These are phyloP conservation scores for Colletotrichum costaricense DNA, from an alignment of 2,329 filamentous ascomycete species.

Conservation along the genomic window DNA sequence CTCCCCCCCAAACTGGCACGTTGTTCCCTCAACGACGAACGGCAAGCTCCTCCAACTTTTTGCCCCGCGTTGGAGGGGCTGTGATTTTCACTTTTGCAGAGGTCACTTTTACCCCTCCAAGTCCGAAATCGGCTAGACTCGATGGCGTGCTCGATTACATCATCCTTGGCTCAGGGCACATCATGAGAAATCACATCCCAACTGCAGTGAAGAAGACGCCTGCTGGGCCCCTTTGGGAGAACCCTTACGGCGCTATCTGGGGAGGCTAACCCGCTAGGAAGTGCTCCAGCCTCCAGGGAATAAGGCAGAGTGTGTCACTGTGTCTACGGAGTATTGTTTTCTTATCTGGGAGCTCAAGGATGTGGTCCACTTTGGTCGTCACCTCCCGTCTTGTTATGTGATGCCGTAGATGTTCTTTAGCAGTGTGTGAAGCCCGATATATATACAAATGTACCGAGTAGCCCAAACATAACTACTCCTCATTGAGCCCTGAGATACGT, in stretches of 20 bases:
- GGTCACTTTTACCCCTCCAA: constrained; percentile 32
- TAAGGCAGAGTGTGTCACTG: too few relatives aligned
- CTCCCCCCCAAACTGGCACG: not conserved
- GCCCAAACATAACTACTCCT: not conserved
- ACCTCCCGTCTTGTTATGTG: not conserved
- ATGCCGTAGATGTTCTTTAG: not conserved
- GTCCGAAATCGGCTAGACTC: constrained; percentile 12
- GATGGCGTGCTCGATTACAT: constrained; percentile 37
- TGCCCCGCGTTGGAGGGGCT: constrained; percentile 34
- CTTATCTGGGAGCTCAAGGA: not conserved
- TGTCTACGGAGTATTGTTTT: not conserved
- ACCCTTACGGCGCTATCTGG: not conserved
- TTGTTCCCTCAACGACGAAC: not conserved
- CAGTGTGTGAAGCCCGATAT: not conserved
- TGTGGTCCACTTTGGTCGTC: not conserved
- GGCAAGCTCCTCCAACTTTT: not conserved
- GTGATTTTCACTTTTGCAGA: constrained; percentile 8
- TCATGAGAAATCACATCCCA: constrained; percentile 10
- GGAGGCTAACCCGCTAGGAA: not conserved
- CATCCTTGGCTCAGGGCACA: constrained; percentile 34
- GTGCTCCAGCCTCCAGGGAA: not conserved
- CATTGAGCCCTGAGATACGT: not conserved
- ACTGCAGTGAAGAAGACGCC: not conserved
- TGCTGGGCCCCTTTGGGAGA: not conserved
- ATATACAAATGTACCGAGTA: not conserved